phyloP scores from a whole-genome alignment of 192 early-diverging fungal genomes.

The Kappamyces sp. region DNA sequence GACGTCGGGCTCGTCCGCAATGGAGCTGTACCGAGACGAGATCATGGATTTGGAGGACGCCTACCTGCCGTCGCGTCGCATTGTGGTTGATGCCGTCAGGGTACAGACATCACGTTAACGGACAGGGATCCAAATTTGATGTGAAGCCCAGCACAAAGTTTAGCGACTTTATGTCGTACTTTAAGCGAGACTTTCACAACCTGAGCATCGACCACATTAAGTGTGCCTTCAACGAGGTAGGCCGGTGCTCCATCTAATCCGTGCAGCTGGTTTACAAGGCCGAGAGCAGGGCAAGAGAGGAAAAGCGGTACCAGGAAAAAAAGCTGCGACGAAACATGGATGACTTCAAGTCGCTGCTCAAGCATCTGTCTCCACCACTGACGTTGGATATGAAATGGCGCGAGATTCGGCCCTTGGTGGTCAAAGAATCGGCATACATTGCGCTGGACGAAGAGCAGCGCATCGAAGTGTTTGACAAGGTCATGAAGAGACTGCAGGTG shows the following conservation, averaged over 20 bases:
- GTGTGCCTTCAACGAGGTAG: conserved; percentile 30
- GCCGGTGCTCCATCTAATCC: conserved; percentile 1
- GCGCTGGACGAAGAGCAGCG: conserved; percentile 62
- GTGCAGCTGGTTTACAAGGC: conserved; percentile 55
- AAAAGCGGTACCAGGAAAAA: conserved; percentile 62
- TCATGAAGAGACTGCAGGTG: conserved; percentile 56
- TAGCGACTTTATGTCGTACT: conserved; percentile 14
- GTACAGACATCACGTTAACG: no score
- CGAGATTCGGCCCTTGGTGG: conserved; percentile 38
- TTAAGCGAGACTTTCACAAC: conserved; percentile 11
- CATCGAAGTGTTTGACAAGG: conserved; percentile 69
- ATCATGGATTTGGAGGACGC: conserved; percentile 74
- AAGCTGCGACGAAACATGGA: conserved; percentile 68
- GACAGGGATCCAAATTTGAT: no score
- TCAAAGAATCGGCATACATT: conserved; percentile 53
- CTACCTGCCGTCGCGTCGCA: conserved; percentile 61
- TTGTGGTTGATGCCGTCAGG: conserved; percentile 59
- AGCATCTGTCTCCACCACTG: conserved; percentile 57
- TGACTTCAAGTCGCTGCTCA: conserved; percentile 67
- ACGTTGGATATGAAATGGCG: conserved; percentile 64
- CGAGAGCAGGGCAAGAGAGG: conserved; percentile 56
- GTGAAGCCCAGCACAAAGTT: conserved; percentile 6
- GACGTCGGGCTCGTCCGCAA: conserved; percentile 73
- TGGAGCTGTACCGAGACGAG: conserved; percentile 92
- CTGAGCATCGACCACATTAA: conserved; percentile 16